Evolutionary conservation across 139 green algal genomes (phyloP), one percentile per base, ranked within the genome.

Genomic region (Limnomonas spitsbergensis): DNA sequence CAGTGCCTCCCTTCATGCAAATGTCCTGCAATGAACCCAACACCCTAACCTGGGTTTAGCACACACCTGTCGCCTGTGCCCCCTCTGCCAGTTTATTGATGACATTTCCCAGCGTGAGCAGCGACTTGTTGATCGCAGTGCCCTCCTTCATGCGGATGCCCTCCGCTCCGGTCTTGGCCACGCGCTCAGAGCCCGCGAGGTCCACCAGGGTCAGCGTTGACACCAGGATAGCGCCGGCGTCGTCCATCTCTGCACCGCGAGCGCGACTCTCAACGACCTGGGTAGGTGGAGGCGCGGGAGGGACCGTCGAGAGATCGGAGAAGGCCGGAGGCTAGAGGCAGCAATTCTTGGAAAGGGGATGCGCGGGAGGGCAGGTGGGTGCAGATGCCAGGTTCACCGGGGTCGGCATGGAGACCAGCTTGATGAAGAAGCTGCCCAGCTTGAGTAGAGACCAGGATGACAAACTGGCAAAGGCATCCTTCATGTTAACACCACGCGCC

Each of bases 51-150:
- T n/a, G n/a, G n/a, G n/a, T n/a, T n/a, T n/a, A n/a, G n/a, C n/a
- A n/a, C n/a, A 20, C 20, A 61, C 61, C 61, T 37, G 61, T 72
- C 29, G 29, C 61, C 24, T 72, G 61, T 72, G 37, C 69, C 9
- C 92, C 92, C 83, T 97, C 93, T 36, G 73, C 88, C 7, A 98
- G 92, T 88, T 98, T 98, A 81, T 98, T 98, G 89, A 98, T 98
- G 3, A 98, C 95, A 7, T 87, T 97, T 69, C 94, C 93, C 35
- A 98, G 87, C 9, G 89, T 95, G 9, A 97, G 86, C 77, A 98
- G 80, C 73, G 80, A 91, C 80, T 96, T 97, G 88, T 98, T 98
- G 89, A 98, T 98, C 38, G 91, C 87, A 4, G 90, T 90, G 53
- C 95, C 95, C 86, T 98, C 95, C 83, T 98, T 98, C 84, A 93